Evolutionary conservation across 176 grass and related monocot genomes (phyloP).

Genomic region (Ensete ventricosum): DNA sequence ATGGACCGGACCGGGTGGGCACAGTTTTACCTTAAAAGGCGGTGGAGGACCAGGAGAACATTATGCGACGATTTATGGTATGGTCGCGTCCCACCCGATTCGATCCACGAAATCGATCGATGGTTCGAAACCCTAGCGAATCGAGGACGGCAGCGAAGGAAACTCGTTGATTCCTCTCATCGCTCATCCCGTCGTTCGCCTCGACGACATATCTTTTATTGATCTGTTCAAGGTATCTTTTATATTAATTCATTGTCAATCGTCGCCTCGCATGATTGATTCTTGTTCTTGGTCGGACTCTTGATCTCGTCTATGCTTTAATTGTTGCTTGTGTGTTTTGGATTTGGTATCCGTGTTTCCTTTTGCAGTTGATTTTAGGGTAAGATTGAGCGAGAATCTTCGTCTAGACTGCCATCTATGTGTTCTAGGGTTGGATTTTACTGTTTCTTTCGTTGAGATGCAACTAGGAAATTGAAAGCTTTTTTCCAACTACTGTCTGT

Average conservation of each 20-base stretch:
- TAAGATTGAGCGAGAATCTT: neutral
- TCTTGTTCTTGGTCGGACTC: neutral
- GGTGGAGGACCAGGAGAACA: neutral
- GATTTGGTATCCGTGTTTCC: neutral
- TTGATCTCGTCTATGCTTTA: neutral
- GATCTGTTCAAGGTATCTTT: neutral
- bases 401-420: neutral
- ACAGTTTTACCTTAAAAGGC: neutral
- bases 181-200: neutral
- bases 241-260: neutral
- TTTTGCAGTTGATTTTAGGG: neutral
- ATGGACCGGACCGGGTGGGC: no score
- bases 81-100: neutral
- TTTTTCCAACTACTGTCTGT: no score
- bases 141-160: neutral
- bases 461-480: neutral
- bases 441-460: neutral
- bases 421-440: neutral
- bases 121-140: neutral
- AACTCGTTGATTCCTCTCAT: neutral
- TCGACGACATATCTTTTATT: neutral
- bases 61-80: neutral
- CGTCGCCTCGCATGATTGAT: neutral
- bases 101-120: neutral
- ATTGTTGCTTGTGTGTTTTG: neutral